A percentile compares a stretch with the other conserved stretches of the same genome.
These are phyloP conservation scores for Scenedesmus sp. DNA, from an alignment of 163 green algal genomes.

Conservation along the genomic window DNA sequence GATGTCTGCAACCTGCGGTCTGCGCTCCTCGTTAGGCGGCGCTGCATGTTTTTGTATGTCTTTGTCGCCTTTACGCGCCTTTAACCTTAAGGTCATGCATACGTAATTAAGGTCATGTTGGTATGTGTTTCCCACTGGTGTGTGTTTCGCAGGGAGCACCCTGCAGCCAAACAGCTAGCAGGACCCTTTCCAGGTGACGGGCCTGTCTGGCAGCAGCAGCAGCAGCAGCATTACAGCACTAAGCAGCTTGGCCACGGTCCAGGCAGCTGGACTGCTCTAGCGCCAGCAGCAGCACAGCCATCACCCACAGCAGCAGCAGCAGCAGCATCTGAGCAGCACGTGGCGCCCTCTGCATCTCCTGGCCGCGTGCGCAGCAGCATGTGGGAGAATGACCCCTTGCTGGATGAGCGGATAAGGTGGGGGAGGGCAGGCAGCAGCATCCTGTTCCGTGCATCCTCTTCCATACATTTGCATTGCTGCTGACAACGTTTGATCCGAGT, in stretches of 20 bases:
- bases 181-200: background rate
- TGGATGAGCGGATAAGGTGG: constrained; percentile 10
- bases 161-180: background rate
- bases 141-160: background rate
- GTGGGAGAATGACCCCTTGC: constrained; percentile 19
- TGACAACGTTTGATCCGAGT: background rate
- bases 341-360: background rate
- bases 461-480: background rate
- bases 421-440: background rate
- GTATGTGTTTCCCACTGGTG: background rate
- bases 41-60: too few species aligned
- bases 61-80: too few species aligned
- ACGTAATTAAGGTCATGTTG: too few species aligned
- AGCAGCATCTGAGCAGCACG: background rate
- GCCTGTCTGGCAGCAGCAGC: background rate
- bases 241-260: background rate
- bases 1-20: background rate
- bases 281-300: background rate
- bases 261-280: background rate
- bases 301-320: background rate
- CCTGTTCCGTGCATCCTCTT: too few species aligned
- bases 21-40: background rate
- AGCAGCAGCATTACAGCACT: background rate
- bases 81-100: too few species aligned
- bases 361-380: background rate